Percentiles rank a stretch among this genome's conserved stretches.
These are phyloP conservation scores for Helianthus tuberosus DNA, from an alignment of 129 eudicot species.

Conservation along the genomic window DNA sequence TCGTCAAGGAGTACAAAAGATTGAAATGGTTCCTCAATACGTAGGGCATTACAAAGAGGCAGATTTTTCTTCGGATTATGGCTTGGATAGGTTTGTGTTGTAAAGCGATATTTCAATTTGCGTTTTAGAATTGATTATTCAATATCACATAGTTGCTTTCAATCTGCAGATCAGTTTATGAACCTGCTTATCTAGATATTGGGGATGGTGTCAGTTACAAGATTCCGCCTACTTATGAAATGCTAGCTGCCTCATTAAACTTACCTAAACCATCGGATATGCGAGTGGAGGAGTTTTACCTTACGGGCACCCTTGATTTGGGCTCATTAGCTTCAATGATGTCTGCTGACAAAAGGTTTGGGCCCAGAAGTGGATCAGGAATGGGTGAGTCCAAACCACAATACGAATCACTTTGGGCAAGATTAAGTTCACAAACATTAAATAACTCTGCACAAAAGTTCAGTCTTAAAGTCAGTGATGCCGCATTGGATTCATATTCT, in stretches of 20 bases:
- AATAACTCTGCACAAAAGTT: conserved; percentile 52
- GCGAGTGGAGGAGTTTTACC: conserved; percentile 72
- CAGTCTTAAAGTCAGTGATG: conserved; percentile 77
- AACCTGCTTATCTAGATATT: conserved; percentile 81
- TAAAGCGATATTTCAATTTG: not conserved
- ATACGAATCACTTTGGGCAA: conserved; percentile 83
- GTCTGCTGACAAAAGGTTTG: conserved; percentile 67
- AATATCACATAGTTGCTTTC: not conserved
- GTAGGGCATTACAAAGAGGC: conserved; percentile 50
- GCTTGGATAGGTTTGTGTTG: conserved; percentile 56
- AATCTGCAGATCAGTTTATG: conserved; percentile 58
- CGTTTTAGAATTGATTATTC: not conserved
- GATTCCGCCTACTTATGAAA: conserved; percentile 86
- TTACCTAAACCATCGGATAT: conserved; percentile 81
- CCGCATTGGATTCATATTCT: conserved; percentile 57
- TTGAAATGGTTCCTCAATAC: conserved; percentile 49
- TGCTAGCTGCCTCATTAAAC: conserved; percentile 62
- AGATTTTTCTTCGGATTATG: conserved; percentile 52
- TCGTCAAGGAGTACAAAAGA: conserved; percentile 52
- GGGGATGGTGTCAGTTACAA: conserved; percentile 83
- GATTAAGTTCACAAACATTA: conserved; percentile 54
- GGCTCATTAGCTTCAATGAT: conserved; percentile 95
- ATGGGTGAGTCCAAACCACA: conserved; percentile 79
- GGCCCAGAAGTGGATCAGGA: conserved; percentile 56
- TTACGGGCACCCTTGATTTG: conserved; percentile 90